A percentile compares a stretch with the other conserved stretches of the same genome.
Evolutionary conservation across 2,329 filamentous ascomycete genomes (phyloP).

Genomic region (Cadophora malorum): DNA sequence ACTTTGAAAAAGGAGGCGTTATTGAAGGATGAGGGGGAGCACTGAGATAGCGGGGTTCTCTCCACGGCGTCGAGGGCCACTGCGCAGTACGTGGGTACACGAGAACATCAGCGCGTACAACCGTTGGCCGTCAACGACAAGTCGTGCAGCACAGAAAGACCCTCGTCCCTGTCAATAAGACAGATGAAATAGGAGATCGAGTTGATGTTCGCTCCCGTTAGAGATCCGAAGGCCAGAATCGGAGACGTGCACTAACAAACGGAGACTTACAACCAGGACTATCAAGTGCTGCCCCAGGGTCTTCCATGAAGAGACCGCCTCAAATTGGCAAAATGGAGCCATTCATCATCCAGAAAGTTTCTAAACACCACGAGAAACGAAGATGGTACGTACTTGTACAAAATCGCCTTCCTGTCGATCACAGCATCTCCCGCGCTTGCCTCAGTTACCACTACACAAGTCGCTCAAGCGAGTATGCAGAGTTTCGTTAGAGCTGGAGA

Average conservation of each 20-base stretch:
- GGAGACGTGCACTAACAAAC: constrained; percentile 38
- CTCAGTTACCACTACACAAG: constrained; percentile 2
- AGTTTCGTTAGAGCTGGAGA: constrained; percentile 17
- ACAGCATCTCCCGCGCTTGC: constrained; percentile 16
- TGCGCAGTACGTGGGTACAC: constrained; percentile 18
- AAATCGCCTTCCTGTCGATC: constrained; percentile 4
- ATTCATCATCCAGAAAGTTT: constrained; percentile 16
- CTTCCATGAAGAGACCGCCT: constrained; percentile 25
- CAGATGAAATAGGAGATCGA: constrained; percentile 18
- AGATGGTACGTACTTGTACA: constrained; percentile 9
- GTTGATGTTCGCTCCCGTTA: constrained; percentile 26
- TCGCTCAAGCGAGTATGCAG: constrained; percentile 17
- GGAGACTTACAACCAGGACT: constrained; percentile 20
- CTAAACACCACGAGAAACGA: constrained; percentile 18
- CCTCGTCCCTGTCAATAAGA: constrained; percentile 31
- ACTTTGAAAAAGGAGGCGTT: constrained; percentile 15
- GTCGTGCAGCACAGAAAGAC: constrained; percentile 27
- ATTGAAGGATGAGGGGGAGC: constrained; percentile 20
- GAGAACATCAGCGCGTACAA: constrained; percentile 16
- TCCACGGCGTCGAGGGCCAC: constrained; percentile 18
- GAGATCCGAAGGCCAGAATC: constrained; percentile 33
- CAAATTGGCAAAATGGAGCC: constrained; percentile 20
- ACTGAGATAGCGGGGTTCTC: constrained; percentile 24
- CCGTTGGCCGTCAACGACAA: constrained; percentile 16
- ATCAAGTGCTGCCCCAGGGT: constrained; percentile 27